These are phyloP conservation scores for Phytophthora ramorum DNA, from an alignment of 352 stramenopile genomes.

Conservation along the genomic window DNA sequence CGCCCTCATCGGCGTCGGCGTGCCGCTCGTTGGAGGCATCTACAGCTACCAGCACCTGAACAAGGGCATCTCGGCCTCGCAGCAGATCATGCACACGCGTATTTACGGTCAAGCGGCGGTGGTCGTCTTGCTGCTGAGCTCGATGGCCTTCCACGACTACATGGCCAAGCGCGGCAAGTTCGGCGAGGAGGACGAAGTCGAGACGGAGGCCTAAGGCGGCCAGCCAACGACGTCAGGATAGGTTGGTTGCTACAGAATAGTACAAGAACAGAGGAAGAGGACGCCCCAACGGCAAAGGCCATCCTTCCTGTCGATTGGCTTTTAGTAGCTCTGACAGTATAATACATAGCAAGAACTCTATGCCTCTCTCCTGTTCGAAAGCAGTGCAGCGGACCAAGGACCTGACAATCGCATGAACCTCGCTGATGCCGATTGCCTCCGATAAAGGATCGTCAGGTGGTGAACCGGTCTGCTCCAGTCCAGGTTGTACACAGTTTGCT, in stretches of 20 bases:
- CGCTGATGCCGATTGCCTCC: too few species aligned
- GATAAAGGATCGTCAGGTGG: too few species aligned
- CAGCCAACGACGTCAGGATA: not conserved
- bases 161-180: slow-evolving; percentile 75
- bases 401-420: too few species aligned
- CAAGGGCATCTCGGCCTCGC: slow-evolving; percentile 68
- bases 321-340: slow-evolving; percentile 12
- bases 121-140: slow-evolving; percentile 72
- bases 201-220: not conserved
- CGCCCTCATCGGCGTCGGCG: slow-evolving; percentile 55
- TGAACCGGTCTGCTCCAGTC: not conserved
- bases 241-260: slow-evolving; percentile 2
- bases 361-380: too few species aligned
- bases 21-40: slow-evolving; percentile 75
- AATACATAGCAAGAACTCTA: slow-evolving; percentile 13
- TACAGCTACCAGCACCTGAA: slow-evolving; percentile 77
- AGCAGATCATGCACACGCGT: slow-evolving; percentile 90
- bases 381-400: too few species aligned
- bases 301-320: not conserved
- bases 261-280: not conserved
- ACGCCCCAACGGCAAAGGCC: not conserved
- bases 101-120: slow-evolving; percentile 82
- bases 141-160: slow-evolving; percentile 89
- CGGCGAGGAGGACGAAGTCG: slow-evolving; percentile 37
- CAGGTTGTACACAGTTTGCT: not conserved